Evolutionary conservation across 2,329 filamentous ascomycete species (phyloP).

Genomic region (Fusarium sp.): DNA sequence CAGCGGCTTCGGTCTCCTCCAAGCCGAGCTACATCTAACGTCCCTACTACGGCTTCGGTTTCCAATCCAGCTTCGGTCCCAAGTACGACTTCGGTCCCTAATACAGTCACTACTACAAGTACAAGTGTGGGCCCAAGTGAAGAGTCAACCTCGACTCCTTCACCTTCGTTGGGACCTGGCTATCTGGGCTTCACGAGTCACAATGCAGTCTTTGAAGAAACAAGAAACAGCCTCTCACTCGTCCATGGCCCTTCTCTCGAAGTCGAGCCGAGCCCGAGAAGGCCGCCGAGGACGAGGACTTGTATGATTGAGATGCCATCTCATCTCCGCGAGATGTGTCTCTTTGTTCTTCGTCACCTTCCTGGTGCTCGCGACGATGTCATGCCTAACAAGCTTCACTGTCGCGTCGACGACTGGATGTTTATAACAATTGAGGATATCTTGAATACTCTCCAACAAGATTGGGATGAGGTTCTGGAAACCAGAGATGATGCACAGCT

Average conservation of each 20-base stretch:
- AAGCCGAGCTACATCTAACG: background rate
- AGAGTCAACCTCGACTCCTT: slow-evolving; percentile 26
- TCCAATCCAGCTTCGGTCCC: background rate
- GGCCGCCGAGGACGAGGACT: slow-evolving; percentile 9
- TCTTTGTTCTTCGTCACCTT: slow-evolving; percentile 54
- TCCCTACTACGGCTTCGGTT: background rate
- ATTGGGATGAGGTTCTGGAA: slow-evolving; percentile 48
- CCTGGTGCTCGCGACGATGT: slow-evolving; percentile 43
- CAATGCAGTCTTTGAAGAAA: slow-evolving; percentile 57
- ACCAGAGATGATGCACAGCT: slow-evolving; percentile 47
- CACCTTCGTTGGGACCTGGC: slow-evolving; percentile 45
- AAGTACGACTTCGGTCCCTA: background rate
- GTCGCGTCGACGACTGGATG: slow-evolving; percentile 50
- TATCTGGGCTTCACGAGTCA: slow-evolving; percentile 61
- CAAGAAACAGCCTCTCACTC: slow-evolving; percentile 54
- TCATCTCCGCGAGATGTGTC: slow-evolving; percentile 52
- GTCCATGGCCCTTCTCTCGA: slow-evolving; percentile 42
- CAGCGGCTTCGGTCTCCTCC: slow-evolving; percentile 26
- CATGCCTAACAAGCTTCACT: slow-evolving; percentile 36
- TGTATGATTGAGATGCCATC: slow-evolving; percentile 38
- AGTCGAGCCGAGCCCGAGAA: slow-evolving; percentile 17
- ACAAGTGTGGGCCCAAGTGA: background rate
- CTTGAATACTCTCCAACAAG: slow-evolving; percentile 49
- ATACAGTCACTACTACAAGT: background rate
- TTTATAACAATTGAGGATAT: slow-evolving; percentile 46